These are phyloP conservation scores for Paecilomyces variotii DNA, from an alignment of 2,329 filamentous ascomycete genomes.

Conservation along the genomic window DNA sequence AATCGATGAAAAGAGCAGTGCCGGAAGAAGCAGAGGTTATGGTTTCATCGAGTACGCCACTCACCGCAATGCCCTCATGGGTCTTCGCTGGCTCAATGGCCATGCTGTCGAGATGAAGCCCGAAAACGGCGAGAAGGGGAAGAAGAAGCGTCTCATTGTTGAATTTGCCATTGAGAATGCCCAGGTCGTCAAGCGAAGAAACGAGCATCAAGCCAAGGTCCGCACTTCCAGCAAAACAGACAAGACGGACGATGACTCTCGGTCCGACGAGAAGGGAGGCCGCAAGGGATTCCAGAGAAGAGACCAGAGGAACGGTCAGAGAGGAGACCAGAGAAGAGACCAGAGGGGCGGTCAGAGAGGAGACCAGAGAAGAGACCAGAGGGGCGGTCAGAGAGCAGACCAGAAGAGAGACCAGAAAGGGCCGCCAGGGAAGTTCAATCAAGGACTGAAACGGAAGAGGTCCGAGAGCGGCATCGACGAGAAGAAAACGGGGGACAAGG, in stretches of 20 bases:
- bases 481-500: constrained; percentile 10
- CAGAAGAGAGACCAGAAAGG: too few relatives aligned
- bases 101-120: constrained; percentile 44
- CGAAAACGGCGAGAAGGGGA: constrained; percentile 48
- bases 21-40: constrained; percentile 81
- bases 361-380: too few relatives aligned
- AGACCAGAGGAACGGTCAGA: too few relatives aligned
- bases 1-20: constrained; percentile 66
- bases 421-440: too few relatives aligned
- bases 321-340: too few relatives aligned
- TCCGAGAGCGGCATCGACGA: constrained; percentile 14
- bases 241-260: constrained; percentile 11
- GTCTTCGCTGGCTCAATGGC: constrained; percentile 86
- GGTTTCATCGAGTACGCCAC: constrained; percentile 96
- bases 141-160: constrained; percentile 82
- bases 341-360: too few relatives aligned
- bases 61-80: constrained; percentile 91
- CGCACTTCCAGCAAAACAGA: constrained; percentile 12
- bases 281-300: background rate
- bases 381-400: too few relatives aligned
- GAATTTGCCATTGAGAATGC: constrained; percentile 99
- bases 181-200: constrained; percentile 77
- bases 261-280: background rate
- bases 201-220: constrained; percentile 23
- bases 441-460: constrained; percentile 26